Percentiles rank a stretch among this genome's conserved stretches.
phyloP scores from a whole-genome alignment of 257 asterid species.

The Solanum pinnatisectum region DNA sequence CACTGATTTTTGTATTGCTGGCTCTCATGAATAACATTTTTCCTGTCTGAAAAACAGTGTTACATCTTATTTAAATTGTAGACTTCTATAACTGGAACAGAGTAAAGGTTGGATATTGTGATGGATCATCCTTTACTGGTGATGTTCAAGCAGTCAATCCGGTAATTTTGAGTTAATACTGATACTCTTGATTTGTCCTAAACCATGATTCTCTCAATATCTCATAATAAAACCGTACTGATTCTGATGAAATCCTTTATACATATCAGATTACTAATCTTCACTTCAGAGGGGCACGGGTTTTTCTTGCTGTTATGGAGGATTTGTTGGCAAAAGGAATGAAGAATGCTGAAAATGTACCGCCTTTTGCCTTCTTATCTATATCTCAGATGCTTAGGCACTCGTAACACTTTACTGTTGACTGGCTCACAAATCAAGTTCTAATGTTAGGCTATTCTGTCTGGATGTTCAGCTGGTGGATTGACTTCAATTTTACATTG shows the following conservation, averaged over 20 bases:
- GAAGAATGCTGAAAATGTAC: conserved; percentile 38
- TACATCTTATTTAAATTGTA: conserved; percentile 5
- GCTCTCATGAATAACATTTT: not conserved
- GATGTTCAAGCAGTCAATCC: conserved; percentile 70
- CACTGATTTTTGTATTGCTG: not conserved
- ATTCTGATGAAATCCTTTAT: not conserved
- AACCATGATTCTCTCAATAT: not conserved
- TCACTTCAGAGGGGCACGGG: conserved; percentile 36
- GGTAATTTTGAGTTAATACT: conserved; percentile 14
- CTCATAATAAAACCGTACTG: not conserved
- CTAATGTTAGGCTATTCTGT: conserved; percentile 57
- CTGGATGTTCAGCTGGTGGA: conserved; percentile 99
- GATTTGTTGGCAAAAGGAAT: conserved; percentile 37
- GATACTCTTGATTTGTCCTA: not conserved
- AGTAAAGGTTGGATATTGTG: conserved; percentile 74
- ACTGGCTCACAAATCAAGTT: not conserved
- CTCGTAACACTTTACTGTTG: not conserved
- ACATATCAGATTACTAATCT: conserved; percentile 24
- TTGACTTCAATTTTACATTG: conserved; percentile 74
- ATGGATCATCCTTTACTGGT: conserved; percentile 88
- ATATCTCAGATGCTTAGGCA: not conserved
- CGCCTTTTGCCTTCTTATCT: not conserved
- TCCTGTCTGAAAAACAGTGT: not conserved
- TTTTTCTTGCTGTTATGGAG: conserved; percentile 28
- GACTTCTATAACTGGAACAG: conserved; percentile 87